phyloP scores from a whole-genome alignment of 2,329 filamentous ascomycete species.

The Microsporum ferrugineum region DNA sequence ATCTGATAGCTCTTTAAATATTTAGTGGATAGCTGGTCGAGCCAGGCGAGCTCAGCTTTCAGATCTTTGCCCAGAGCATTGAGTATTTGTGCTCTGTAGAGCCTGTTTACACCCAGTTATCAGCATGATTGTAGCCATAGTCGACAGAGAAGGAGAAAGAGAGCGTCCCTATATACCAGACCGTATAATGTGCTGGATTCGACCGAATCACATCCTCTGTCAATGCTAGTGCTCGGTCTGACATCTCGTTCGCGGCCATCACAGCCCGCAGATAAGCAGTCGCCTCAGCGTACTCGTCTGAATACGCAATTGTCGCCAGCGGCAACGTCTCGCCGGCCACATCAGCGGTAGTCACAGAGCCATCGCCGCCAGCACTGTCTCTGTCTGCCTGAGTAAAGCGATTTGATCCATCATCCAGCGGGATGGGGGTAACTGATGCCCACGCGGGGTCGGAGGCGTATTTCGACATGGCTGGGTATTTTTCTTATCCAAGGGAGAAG shows the following conservation, averaged over 20 bases:
- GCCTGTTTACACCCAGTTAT: constrained; percentile 33
- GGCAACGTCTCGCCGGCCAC: constrained; percentile 40
- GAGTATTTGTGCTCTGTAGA: constrained; percentile 77
- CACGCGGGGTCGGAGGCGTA: constrained; percentile 59
- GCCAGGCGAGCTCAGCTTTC: constrained; percentile 65
- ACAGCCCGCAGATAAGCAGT: constrained; percentile 88
- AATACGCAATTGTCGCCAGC: constrained; percentile 85
- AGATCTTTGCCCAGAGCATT: constrained; percentile 55
- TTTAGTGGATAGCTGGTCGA: constrained; percentile 68
- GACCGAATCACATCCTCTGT: constrained; percentile 83
- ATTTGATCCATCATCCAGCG: constrained; percentile 59
- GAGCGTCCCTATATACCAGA: constrained; percentile 50
- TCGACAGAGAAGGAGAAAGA: not conserved
- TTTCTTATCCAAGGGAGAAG: not conserved
- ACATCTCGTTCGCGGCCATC: constrained; percentile 81
- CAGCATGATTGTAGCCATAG: not conserved
- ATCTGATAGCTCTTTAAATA: constrained; percentile 99
- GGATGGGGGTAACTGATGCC: constrained; percentile 70
- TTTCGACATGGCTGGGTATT: constrained; percentile 12
- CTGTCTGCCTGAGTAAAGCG: constrained; percentile 4
- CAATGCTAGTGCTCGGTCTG: constrained; percentile 62
- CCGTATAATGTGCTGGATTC: constrained; percentile 96
- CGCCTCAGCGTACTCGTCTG: constrained; percentile 78
- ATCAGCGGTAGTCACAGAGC: not conserved
- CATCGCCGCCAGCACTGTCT: not conserved